A percentile compares a stretch with the other conserved stretches of the same genome.
These are phyloP conservation scores for Gossypium herbaceum DNA, from an alignment of 345 rosid species.

Conservation along the genomic window DNA sequence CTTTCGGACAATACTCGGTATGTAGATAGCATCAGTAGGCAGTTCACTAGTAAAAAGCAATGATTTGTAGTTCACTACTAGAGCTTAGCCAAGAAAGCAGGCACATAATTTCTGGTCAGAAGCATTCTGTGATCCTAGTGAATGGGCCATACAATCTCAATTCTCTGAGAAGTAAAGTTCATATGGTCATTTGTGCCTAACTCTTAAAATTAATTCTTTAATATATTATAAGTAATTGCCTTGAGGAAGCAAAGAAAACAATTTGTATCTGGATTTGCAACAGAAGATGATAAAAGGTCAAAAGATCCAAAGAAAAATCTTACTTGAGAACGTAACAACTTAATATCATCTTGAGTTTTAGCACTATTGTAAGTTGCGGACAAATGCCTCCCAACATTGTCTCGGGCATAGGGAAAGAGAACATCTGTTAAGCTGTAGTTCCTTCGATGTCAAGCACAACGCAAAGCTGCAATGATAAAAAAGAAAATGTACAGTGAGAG, in stretches of 20 bases:
- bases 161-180: background rate
- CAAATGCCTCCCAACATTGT: constrained; percentile 81
- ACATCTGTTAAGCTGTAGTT: constrained; percentile 80
- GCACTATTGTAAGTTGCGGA: constrained; percentile 55
- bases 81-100: background rate
- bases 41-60: background rate
- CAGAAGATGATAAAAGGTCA: background rate
- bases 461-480: constrained; percentile 52
- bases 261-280: background rate
- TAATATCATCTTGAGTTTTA: constrained; percentile 78
- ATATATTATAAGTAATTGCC: background rate
- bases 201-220: background rate
- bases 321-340: constrained; percentile 72
- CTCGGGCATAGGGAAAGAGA: constrained; percentile 86
- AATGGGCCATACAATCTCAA: background rate
- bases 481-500: constrained; percentile 23
- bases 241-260: background rate
- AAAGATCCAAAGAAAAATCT: constrained; percentile 16
- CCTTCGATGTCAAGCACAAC: constrained; percentile 95
- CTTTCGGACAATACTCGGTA: too few species aligned
- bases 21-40: too few species aligned
- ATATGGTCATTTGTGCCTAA: background rate
- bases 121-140: background rate
- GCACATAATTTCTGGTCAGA: background rate
- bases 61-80: background rate